Evolutionary conservation across 2,329 filamentous ascomycete genomes (phyloP).

Genomic region (Aspergillus uvarum): DNA sequence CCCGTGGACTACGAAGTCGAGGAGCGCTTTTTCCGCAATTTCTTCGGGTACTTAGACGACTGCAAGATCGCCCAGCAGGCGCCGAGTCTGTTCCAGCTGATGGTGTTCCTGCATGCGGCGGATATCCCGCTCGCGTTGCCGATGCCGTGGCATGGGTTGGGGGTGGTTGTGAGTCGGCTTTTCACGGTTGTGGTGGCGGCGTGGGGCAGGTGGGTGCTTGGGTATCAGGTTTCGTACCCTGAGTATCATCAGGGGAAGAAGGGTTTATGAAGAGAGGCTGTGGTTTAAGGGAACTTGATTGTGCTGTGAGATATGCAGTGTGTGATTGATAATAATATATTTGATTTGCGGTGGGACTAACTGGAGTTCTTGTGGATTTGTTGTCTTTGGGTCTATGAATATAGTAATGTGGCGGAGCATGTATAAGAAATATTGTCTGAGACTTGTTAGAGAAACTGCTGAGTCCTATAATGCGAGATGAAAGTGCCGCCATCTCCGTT

Average conservation of each 20-base stretch:
- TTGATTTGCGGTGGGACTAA: too few relatives aligned
- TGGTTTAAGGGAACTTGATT: too few relatives aligned
- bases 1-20: neutral
- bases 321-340: too few relatives aligned
- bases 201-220: neutral
- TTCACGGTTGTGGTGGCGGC: neutral
- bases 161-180: neutral
- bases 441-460: too few relatives aligned
- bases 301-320: too few relatives aligned
- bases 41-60: neutral
- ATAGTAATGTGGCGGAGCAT: too few relatives aligned
- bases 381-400: too few relatives aligned
- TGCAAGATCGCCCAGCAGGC: neutral
- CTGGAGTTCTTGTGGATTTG: too few relatives aligned
- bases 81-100: neutral
- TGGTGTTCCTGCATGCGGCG: neutral
- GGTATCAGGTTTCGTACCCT: neutral
- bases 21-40: neutral
- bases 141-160: neutral
- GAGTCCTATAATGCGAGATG: conserved; percentile 55
- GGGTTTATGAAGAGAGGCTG: neutral
- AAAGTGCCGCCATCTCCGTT: conserved; percentile 50
- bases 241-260: neutral
- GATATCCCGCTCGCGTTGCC: neutral
- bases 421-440: too few relatives aligned